phyloP scores from a whole-genome alignment of 2,329 filamentous ascomycete genomes.

The Pyricularia pennisetigena region DNA sequence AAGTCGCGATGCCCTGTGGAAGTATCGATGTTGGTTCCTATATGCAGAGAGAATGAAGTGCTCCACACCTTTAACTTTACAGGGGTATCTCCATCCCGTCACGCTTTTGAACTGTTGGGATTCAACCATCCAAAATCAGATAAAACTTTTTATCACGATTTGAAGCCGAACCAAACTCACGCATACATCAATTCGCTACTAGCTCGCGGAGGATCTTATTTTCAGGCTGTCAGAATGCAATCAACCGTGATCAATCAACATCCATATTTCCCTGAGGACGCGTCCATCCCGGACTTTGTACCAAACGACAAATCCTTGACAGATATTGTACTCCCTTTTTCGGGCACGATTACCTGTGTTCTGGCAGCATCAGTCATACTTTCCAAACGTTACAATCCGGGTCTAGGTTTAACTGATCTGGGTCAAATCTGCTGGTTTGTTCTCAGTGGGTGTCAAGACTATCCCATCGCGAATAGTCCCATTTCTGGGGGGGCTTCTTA shows the following conservation, averaged over 20 bases:
- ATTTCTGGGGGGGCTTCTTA: not conserved
- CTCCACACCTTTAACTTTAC: not conserved
- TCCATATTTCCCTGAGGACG: conserved; percentile 39
- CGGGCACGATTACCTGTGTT: conserved; percentile 23
- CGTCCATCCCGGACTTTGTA: conserved; percentile 31
- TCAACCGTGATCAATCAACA: conserved; percentile 18
- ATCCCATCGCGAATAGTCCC: not conserved
- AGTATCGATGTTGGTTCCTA: not conserved
- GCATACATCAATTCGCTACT: not conserved
- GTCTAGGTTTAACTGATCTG: conserved; percentile 27
- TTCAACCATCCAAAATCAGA: not conserved
- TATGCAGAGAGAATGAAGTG: not conserved
- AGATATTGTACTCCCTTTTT: conserved; percentile 27
- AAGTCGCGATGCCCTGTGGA: no score
- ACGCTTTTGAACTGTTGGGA: conserved; percentile 33
- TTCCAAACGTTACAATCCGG: conserved; percentile 19
- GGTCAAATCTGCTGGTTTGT: conserved; percentile 43
- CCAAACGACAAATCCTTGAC: conserved; percentile 31
- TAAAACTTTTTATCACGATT: not conserved
- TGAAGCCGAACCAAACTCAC: not conserved
- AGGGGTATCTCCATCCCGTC: conserved; percentile 25
- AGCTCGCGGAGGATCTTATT: not conserved
- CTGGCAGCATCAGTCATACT: conserved; percentile 21
- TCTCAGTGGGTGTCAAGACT: conserved; percentile 31
- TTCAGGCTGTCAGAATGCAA: not conserved